phyloP scores from a whole-genome alignment of 345 rosid species.

The Citrus trifoliata region DNA sequence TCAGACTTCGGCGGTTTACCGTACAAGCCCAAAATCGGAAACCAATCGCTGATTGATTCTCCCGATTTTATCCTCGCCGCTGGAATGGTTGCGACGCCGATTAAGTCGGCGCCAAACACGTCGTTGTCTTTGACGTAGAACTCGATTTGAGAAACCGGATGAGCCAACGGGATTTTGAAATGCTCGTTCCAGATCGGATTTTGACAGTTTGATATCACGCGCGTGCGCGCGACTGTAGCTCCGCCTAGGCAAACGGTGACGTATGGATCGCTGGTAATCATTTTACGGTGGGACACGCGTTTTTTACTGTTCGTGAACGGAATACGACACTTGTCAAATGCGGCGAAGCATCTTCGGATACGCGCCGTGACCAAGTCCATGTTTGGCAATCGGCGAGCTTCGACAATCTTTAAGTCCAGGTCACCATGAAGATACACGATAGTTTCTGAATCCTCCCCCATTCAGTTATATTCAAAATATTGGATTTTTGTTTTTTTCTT shows the following conservation, averaged over 20 bases:
- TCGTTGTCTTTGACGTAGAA: conserved; percentile 78
- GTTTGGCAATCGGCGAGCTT: conserved; percentile 75
- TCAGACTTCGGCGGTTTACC: conserved; percentile 73
- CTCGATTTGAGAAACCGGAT: conserved; percentile 57
- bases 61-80: conserved; percentile 36
- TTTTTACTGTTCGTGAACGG: conserved; percentile 19
- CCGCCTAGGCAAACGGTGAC: conserved; percentile 69
- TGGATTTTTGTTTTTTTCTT: background rate
- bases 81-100: conserved; percentile 56
- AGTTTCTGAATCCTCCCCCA: conserved; percentile 34
- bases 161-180: conserved; percentile 69
- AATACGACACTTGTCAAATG: conserved; percentile 33
- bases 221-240: conserved; percentile 84
- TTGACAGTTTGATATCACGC: conserved; percentile 62
- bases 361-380: conserved; percentile 73
- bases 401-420: conserved; percentile 61
- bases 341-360: conserved; percentile 46
- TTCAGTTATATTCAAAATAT: conserved; percentile 6
- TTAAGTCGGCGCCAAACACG: conserved; percentile 73
- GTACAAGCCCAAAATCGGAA: conserved; percentile 42
- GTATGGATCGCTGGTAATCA: conserved; percentile 51
- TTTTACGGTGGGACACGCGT: background rate
- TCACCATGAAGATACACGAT: conserved; percentile 64
- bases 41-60: conserved; percentile 55
- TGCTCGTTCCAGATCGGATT: conserved; percentile 71